phyloP scores from a whole-genome alignment of 306 rosid genomes.

The Dryas alaskensis region DNA sequence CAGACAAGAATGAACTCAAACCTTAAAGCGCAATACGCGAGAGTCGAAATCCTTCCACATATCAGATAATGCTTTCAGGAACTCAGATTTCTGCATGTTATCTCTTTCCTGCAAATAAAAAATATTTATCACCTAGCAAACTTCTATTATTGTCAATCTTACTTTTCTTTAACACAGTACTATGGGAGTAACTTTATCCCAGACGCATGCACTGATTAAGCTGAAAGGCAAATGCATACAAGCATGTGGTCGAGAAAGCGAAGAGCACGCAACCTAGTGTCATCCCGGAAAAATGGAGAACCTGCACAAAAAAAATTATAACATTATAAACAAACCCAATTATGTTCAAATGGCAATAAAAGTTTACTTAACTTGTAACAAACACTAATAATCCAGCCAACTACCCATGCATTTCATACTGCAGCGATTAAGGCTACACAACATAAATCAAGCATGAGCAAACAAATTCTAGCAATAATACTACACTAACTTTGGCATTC shows the following conservation, averaged over 20 bases:
- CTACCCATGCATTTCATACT: neutral
- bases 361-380: neutral
- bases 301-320: conserved; percentile 46
- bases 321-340: conserved; percentile 2
- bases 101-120: conserved; percentile 82
- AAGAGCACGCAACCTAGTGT: conserved; percentile 97
- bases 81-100: conserved; percentile 98
- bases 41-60: conserved; percentile 99
- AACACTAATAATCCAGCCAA: neutral
- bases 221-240: conserved; percentile 54
- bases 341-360: neutral
- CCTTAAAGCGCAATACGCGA: conserved; percentile 97
- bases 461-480: neutral
- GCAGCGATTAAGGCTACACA: neutral
- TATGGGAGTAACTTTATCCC: conserved; percentile 10
- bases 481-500: neutral
- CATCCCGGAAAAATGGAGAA: conserved; percentile 84
- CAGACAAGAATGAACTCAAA: conserved; percentile 33
- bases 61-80: conserved; percentile 87
- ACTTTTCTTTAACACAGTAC: conserved; percentile 16
- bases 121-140: conserved; percentile 17
- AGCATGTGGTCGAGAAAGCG: conserved; percentile 99
- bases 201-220: conserved; percentile 29
- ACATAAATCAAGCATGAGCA: neutral
- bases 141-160: neutral